Base-by-base conservation (phyloP, 768 basidiomycete genomes). In the Kwoniella bestiolae region DNA sequence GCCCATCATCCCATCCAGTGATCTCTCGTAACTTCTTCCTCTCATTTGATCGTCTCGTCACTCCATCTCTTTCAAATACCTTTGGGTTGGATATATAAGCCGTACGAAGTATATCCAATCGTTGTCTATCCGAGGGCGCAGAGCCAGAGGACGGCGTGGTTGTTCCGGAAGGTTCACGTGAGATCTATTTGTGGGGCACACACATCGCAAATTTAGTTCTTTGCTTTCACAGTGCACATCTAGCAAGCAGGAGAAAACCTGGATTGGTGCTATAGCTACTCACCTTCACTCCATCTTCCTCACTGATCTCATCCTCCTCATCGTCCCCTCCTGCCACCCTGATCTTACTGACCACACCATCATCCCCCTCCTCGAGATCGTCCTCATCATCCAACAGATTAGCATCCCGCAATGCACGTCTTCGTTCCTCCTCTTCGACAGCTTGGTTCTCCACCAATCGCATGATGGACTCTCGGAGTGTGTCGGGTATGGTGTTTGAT, bases 401-500 rank as follows among this genome's bases (percentile, higher is more conserved):
- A 67, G 71, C 82, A 72, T 80, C 81, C 50, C 58, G 72, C 50
- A 67, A 69, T 66, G 76, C 75, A 3, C 35, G 75, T 69, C 56
- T 76, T n/a, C 81, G 78, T 8, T 80, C 81, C 18, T 80, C 80
- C 32, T 85, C 86, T 23, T 85, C 87, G n/a, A 87, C 87, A 11
- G 88, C 89, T n/a, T 88, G 85, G 18, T 84, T 86, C 72, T 93
- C 89, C 0, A 87, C 89, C 3, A 90, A 85, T 28, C 91, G 86
- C 14, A 94, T 83, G 70, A 94, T 94, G 59, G 90, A 89, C 1
- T 87, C 86, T 74, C 94, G 93, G 86, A 94, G 89, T 69, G 88
- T 84, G 71, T 93, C 90, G 14, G 84, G 83, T 7, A 87, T 75
- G 2, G 65, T 70, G 6, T 65, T 56, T 11, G 63, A 65, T 31